Percentiles rank a stretch among this genome's conserved stretches.
These are phyloP conservation scores for Lasiodiplodia sp. DNA, from an alignment of 2,329 filamentous ascomycete genomes.

Conservation along the genomic window DNA sequence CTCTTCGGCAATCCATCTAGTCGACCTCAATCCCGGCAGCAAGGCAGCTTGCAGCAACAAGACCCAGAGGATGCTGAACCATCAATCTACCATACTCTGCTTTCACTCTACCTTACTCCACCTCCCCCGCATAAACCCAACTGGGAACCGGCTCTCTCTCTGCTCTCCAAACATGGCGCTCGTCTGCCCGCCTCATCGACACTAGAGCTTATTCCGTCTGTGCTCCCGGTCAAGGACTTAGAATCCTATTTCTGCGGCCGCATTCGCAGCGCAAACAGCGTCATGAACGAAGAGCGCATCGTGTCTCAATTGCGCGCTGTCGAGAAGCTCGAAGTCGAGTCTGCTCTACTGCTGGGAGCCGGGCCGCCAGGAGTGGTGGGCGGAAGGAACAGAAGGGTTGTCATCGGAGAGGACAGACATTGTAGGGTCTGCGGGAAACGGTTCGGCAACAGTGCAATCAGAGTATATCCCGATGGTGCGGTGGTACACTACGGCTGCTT, in stretches of 20 bases:
- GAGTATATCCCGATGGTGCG: slow-evolving; percentile 77
- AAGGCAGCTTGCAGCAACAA: slow-evolving; percentile 42
- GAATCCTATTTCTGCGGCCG: slow-evolving; percentile 91
- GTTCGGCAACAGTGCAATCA: slow-evolving; percentile 87
- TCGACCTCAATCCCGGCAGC: slow-evolving; percentile 14
- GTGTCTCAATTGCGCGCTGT: slow-evolving; percentile 78
- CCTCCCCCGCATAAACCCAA: slow-evolving; percentile 74
- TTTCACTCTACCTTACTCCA: slow-evolving; percentile 88
- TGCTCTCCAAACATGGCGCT: slow-evolving; percentile 92
- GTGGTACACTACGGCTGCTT: slow-evolving; percentile 60
- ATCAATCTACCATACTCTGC: slow-evolving; percentile 90
- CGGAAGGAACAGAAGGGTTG: slow-evolving; percentile 72
- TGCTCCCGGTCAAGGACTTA: slow-evolving; percentile 78
- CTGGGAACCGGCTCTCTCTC: slow-evolving; percentile 79
- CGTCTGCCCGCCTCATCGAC: slow-evolving; percentile 88
- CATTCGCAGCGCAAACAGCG: slow-evolving; percentile 83
- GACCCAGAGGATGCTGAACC: slow-evolving; percentile 65
- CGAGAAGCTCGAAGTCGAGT: slow-evolving; percentile 79
- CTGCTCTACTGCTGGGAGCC: slow-evolving; percentile 76
- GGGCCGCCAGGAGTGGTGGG: slow-evolving; percentile 64
- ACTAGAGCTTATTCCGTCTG: slow-evolving; percentile 81
- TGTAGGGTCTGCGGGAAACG: slow-evolving; percentile 94
- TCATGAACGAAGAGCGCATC: slow-evolving; percentile 81
- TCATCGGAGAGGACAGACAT: slow-evolving; percentile 85
- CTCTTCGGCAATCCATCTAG: slow-evolving; percentile 30